Evolutionary conservation across 2,329 filamentous ascomycete species (phyloP).

Genomic region (Periconia sp.): DNA sequence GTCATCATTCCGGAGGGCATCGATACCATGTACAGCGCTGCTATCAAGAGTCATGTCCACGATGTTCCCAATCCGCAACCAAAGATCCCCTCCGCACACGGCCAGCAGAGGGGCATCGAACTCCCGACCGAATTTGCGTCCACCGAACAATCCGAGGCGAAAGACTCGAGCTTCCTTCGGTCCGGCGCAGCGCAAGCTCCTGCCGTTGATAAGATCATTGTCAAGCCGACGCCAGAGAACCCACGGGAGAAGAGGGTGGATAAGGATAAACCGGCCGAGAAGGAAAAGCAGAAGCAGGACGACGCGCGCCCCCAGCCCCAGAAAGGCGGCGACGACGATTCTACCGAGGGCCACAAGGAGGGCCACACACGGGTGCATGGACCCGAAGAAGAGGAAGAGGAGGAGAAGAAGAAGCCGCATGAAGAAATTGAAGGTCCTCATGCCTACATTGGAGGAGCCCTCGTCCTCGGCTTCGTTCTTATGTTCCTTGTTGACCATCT

Average conservation of each 20-base stretch:
- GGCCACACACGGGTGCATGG: conserved; percentile 44
- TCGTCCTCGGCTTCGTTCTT: conserved; percentile 87
- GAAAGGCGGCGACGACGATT: conserved; percentile 46
- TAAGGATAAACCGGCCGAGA: conserved; percentile 20
- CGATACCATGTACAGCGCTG: conserved; percentile 78
- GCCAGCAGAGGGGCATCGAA: conserved; percentile 34
- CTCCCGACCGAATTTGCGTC: conserved; percentile 25
- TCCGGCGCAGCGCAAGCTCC: conserved; percentile 28
- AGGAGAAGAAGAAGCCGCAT: conserved; percentile 49
- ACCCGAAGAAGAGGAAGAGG: conserved; percentile 43
- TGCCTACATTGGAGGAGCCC: conserved; percentile 85
- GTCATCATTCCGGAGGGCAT: conserved; percentile 98
- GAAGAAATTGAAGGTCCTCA: conserved; percentile 58
- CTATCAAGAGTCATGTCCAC: conserved; percentile 29
- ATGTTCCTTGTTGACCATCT: conserved; percentile 90
- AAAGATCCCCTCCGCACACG: conserved; percentile 30
- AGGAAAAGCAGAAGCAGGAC: conserved; percentile 29
- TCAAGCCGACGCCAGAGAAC: conserved; percentile 27
- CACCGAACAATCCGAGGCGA: not conserved
- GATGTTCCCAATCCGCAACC: conserved; percentile 27
- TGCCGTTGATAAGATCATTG: conserved; percentile 19
- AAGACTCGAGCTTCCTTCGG: conserved; percentile 11
- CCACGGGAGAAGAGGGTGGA: conserved; percentile 26
- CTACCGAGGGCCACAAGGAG: conserved; percentile 44
- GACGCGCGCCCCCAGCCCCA: conserved; percentile 33